Percentiles rank a stretch among this genome's conserved stretches.
These are phyloP conservation scores for Chenopodium album DNA, from an alignment of 148 eudicot genomes.

Conservation along the genomic window DNA sequence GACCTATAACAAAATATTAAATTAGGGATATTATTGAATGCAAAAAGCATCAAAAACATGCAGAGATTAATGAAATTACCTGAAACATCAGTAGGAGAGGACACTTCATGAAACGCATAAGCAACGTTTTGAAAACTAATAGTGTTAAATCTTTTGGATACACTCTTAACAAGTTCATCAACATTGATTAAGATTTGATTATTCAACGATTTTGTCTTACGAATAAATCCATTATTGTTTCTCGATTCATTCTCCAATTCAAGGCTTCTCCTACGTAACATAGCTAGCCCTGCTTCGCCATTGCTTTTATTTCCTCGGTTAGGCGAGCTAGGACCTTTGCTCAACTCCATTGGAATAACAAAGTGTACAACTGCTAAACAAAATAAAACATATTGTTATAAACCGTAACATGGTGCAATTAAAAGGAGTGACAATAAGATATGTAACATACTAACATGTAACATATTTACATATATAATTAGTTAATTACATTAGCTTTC, in stretches of 20 bases:
- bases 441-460: background rate
- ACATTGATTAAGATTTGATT: constrained; percentile 18
- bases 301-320: background rate
- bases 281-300: background rate
- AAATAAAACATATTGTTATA: background rate
- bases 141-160: constrained; percentile 1
- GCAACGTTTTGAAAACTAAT: background rate
- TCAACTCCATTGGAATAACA: background rate
- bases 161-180: constrained; percentile 21
- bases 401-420: background rate
- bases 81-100: background rate
- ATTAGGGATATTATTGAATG: too few species aligned
- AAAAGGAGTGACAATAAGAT: background rate
- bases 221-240: constrained; percentile 3
- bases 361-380: background rate
- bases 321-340: background rate
- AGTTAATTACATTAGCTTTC: background rate
- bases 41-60: background rate
- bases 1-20: too few species aligned
- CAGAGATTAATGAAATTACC: background rate
- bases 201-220: constrained; percentile 28
- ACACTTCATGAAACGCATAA: background rate
- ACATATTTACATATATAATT: too few species aligned
- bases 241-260: constrained; percentile 1
- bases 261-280: constrained; percentile 17